Base-by-base conservation (phyloP, 2,329 filamentous ascomycete species). In the Paecilomyces variotii region DNA sequence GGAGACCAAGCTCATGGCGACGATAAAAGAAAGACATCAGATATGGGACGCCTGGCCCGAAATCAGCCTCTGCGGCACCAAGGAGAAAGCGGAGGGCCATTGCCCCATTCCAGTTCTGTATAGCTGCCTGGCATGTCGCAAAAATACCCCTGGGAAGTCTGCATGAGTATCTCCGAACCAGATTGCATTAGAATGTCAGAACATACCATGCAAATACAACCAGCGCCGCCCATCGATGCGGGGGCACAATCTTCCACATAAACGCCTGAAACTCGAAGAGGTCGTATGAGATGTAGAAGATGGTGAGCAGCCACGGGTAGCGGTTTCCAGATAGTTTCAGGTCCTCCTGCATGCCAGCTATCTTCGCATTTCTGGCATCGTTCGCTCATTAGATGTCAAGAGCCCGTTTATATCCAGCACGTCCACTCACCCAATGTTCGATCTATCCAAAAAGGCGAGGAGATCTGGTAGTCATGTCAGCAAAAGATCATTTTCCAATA, bases 1-100 rank as follows among this genome's bases (percentile, higher is more conserved):
- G 74, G 30, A 84, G 73, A 32, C 83, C 83, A 11, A 85, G 71
- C 63, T 83, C 81, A 35, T 82, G 75, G 12, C 84, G 74, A 6
- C 82, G 77, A 65, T 86, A 87, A 72, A 86, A 84, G 68, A 84
- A 84, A 0, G 79, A 81, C 0, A 84, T 69, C 12, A 83, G 65
- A 52, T 79, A 82, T 0, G 80, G 79, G 11, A 81, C 74, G 32
- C 73, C 74, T 1, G 75, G 74, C 0, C 72, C 79, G 60, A 77
- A 79, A 0, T 71, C 74, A 62, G 79, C 77, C 65, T 82, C 80
- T 12, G 75, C 70, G 2, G 69, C 65, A 24, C 78, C 79, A 25
- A 82, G 72, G 26, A 82, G 69, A 62, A 80, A 80, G 0, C 80
- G 74, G 24, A 79, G 74, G 6, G 75, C 74, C 79, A 81, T 81